A percentile compares a stretch with the other conserved stretches of the same genome.
These are phyloP conservation scores for Tephrocybe rancida DNA, from an alignment of 768 basidiomycete genomes.

Conservation along the genomic window DNA sequence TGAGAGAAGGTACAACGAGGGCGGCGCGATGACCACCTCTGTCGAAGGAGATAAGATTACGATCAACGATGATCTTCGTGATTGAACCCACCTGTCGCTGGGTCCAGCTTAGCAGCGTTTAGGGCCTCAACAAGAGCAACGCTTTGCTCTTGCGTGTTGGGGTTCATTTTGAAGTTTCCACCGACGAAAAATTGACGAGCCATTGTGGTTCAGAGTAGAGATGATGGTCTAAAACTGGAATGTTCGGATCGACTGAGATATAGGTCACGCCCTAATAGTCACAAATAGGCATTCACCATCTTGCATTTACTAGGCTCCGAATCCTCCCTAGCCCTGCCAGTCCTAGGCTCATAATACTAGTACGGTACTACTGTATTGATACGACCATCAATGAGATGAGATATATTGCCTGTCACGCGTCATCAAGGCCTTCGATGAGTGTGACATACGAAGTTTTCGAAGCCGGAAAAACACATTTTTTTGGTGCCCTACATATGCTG, in stretches of 20 bases:
- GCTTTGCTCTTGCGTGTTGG: conserved; percentile 64
- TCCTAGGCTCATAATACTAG: no score
- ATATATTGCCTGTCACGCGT: no score
- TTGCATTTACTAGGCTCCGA: no score
- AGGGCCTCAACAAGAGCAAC: conserved; percentile 65
- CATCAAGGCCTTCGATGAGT: no score
- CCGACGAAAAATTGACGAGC: conserved; percentile 91
- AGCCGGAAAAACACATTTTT: no score
- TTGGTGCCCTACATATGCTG: no score
- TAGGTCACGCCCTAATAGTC: not conserved
- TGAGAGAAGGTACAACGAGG: conserved; percentile 83
- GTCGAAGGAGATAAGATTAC: conserved; percentile 19
- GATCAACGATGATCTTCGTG: conserved; percentile 7
- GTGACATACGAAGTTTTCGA: no score
- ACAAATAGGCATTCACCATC: not conserved
- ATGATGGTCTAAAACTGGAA: conserved; percentile 3
- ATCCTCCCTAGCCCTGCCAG: no score
- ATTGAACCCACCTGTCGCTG: conserved; percentile 74
- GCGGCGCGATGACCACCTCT: conserved; percentile 96
- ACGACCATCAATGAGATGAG: no score
- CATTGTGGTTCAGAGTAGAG: conserved; percentile 42
- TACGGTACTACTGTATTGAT: no score
- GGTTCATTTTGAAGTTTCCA: conserved; percentile 99
- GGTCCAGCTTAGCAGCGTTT: conserved; percentile 81
- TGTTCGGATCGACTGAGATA: no score